Conservation (phyloP, 2,329 filamentous ascomycete genomes). For the Microsporum ferrugineum region DNA sequence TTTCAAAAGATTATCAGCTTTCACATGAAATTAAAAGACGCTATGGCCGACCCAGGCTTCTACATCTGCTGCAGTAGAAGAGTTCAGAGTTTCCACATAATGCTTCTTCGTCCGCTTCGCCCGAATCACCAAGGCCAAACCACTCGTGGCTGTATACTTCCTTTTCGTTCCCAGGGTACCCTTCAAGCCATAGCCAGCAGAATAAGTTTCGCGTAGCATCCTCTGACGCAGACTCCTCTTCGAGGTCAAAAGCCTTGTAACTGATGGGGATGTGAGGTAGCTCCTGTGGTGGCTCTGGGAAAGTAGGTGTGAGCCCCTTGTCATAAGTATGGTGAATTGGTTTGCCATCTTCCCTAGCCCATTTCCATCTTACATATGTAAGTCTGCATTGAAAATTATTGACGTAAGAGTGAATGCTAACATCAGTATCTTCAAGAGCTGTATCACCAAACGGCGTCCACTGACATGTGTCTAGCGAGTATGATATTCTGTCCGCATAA, state of each 20-base stretch:
- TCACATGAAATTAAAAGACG: no score
- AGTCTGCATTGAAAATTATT: constrained; percentile 19
- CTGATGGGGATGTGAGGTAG: constrained; percentile 4
- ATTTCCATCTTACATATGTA: constrained; percentile 9
- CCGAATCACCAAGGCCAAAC: constrained; percentile 7
- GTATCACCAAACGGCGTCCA: constrained; percentile 25
- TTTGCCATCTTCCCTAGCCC: constrained; percentile 8
- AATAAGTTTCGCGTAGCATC: constrained; percentile 24
- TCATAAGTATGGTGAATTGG: constrained; percentile 2
- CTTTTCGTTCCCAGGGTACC: constrained; percentile 9
- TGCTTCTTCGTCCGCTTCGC: constrained; percentile 4
- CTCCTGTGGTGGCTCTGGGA: not conserved
- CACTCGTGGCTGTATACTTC: constrained; percentile 10
- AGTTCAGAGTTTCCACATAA: not conserved
- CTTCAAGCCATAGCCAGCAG: constrained; percentile 20
- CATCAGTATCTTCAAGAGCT: constrained; percentile 19
- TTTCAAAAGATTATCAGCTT: no score
- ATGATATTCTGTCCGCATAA: constrained; percentile 17
- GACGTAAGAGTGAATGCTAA: constrained; percentile 22
- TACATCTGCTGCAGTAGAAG: no score
- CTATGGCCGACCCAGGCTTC: no score
- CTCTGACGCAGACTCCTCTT: constrained; percentile 15
- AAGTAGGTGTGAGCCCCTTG: not conserved
- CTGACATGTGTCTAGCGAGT: constrained; percentile 14
- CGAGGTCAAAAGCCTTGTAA: constrained; percentile 8